Conservation (phyloP, 768 basidiomycete genomes). For the Naganishia onofrii region DNA sequence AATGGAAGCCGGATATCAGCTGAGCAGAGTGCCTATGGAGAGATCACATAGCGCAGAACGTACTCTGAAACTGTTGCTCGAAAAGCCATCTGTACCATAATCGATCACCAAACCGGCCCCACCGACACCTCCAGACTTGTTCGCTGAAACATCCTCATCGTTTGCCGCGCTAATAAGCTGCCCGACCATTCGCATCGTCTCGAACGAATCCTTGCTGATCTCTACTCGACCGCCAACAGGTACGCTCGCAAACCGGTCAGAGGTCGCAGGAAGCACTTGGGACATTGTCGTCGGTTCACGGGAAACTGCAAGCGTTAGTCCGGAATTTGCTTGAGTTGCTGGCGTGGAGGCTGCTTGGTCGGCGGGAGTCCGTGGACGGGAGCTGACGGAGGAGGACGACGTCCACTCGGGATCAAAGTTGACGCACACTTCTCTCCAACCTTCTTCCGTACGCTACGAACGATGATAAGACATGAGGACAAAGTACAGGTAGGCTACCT, state of each 20-base stretch:
- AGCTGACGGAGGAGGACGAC: conserved; percentile 5
- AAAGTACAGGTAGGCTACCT: no score
- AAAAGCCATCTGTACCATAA: conserved; percentile 74
- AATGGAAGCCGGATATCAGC: background rate
- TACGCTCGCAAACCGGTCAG: conserved; percentile 66
- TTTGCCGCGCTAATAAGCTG: conserved; percentile 57
- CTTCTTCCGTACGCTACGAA: conserved; percentile 67
- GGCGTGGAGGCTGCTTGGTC: conserved; percentile 23
- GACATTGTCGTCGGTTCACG: conserved; percentile 60
- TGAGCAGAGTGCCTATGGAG: no score
- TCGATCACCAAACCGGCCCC: conserved; percentile 75
- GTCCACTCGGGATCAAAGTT: conserved; percentile 55
- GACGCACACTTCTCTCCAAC: conserved; percentile 84
- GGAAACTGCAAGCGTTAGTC: conserved; percentile 67
- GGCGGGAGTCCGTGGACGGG: background rate
- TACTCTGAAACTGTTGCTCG: conserved; percentile 76
- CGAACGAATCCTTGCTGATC: conserved; percentile 70
- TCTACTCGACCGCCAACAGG: conserved; percentile 74
- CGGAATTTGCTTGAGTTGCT: conserved; percentile 40
- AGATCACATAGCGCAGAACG: conserved; percentile 41
- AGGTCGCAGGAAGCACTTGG: conserved; percentile 58
- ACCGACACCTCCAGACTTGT: conserved; percentile 32
- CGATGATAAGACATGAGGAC: no score
- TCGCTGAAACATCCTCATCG: conserved; percentile 20
- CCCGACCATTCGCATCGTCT: conserved; percentile 66